Base-by-base conservation (phyloP, 1,139 yeast species). In the Arxiozyma slooffiae region DNA sequence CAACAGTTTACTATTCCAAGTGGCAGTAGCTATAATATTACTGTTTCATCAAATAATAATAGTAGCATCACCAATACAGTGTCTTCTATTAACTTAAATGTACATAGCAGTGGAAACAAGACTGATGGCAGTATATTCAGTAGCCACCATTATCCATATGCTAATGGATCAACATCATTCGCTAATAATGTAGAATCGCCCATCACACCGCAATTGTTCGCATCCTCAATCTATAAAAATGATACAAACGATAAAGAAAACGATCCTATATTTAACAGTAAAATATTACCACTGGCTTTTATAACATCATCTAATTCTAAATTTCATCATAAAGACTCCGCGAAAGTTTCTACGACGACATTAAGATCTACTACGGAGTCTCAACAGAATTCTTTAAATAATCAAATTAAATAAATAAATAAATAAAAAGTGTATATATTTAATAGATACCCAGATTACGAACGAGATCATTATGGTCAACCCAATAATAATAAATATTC, bases 101-200 rank as follows among this genome's bases (percentile, higher is more conserved):
- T 63, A 55, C 60, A 65, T 51, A 57, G 59, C 40, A 52, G 52
- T 8, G 55, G 60, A 24, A 55, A 59, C 1, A 54, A 58, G 47
- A 60, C 65, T 6, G 65, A 61, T 26, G 59, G 55, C 39, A 60
- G 63, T 42, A 53, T 61, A 18, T 61, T 61, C 50, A 60, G 64
- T 48, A 51, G 56, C n/a, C 40, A 47, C 9, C 52, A 42, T 34
- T 42, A 42, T 30, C 45, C 45, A 42, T 42, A 42, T 20, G 36
- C 34, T 14, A 42, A 42, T 34, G n/a, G 36, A 18, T 42, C 38
- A 20, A 17, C 45, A 9, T 41, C 44, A 20, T 22, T 22, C 16
- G 55, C 59, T 18, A 20, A 11, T 16, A 42, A 11, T 14, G 14
- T n/a, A 2, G 36, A 17, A 11, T 61, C 65, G 3, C 65, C 65